Conservation (phyloP, 805 yeast species). For the Candida khao-thaluensis region DNA sequence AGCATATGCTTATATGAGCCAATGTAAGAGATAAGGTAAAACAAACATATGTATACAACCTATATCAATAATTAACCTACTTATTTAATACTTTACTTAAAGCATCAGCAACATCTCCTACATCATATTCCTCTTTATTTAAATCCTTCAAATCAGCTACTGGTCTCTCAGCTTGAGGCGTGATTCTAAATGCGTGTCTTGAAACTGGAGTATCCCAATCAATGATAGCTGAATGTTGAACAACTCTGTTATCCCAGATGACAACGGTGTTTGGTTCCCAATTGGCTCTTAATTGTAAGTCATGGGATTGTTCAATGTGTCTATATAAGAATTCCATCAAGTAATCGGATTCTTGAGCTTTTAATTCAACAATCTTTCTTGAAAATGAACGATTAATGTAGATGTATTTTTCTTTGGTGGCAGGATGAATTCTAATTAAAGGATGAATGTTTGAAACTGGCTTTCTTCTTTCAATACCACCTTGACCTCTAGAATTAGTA, state of each 20-base stretch:
- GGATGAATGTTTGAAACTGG: conserved; percentile 68
- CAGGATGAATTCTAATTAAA: conserved; percentile 70
- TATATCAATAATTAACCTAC: neutral
- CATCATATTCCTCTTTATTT: conserved; percentile 35
- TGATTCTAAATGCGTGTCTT: conserved; percentile 73
- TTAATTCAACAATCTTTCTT: conserved; percentile 67
- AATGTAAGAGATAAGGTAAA: no score
- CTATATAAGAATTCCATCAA: conserved; percentile 56
- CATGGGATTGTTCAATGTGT: conserved; percentile 53
- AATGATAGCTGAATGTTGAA: conserved; percentile 64
- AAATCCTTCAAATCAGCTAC: conserved; percentile 41
- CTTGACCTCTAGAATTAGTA: conserved; percentile 47
- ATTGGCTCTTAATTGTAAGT: conserved; percentile 64
- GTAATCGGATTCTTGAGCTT: conserved; percentile 66
- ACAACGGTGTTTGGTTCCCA: conserved; percentile 74
- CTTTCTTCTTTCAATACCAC: conserved; percentile 70
- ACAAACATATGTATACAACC: no score
- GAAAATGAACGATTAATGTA: conserved; percentile 62
- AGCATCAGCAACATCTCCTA: conserved; percentile 30
- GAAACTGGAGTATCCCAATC: conserved; percentile 69
- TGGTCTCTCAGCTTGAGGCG: conserved; percentile 74
- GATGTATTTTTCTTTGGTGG: conserved; percentile 58
- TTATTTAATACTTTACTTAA: conserved; percentile 19
- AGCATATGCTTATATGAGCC: no score
- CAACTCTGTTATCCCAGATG: conserved; percentile 77